These are phyloP conservation scores for Trametes punicea DNA, from an alignment of 768 basidiomycete genomes.

Conservation along the genomic window DNA sequence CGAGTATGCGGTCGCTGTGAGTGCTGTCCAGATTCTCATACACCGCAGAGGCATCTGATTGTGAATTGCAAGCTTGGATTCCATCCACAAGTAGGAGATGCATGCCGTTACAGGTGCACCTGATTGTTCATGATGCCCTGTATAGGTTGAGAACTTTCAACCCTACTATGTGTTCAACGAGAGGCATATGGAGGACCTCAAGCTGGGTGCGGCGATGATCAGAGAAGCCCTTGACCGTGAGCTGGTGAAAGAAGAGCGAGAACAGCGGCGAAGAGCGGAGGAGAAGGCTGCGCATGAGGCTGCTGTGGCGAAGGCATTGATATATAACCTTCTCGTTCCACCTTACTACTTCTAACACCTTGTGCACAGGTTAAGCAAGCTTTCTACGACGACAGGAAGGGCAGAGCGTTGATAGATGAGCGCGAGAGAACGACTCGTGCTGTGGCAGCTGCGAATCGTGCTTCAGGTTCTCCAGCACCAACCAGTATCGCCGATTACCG, in stretches of 20 bases:
- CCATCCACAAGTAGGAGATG: constrained; percentile 51
- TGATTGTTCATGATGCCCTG: constrained; percentile 40
- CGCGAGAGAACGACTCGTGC: constrained; percentile 40
- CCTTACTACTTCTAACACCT: not conserved
- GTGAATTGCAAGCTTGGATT: constrained; percentile 61
- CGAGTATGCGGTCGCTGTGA: constrained; percentile 76
- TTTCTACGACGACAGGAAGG: constrained; percentile 74
- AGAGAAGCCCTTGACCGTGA: constrained; percentile 58
- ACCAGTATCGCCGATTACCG: not conserved
- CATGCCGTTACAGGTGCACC: not conserved
- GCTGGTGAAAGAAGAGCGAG: constrained; percentile 44
- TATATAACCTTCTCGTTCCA: not conserved
- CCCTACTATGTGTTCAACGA: constrained; percentile 67
- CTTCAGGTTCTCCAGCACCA: constrained; percentile 5
- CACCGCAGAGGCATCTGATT: not conserved
- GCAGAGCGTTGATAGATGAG: constrained; percentile 51
- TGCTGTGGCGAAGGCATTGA: constrained; percentile 52
- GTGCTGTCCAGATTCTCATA: constrained; percentile 22
- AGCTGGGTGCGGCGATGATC: constrained; percentile 62
- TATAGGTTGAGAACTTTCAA: constrained; percentile 67
- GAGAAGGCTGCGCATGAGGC: constrained; percentile 56
- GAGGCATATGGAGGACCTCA: constrained; percentile 50
- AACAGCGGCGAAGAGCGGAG: constrained; percentile 44
- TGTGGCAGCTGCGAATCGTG: constrained; percentile 17
- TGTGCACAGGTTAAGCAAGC: constrained; percentile 68